These are phyloP conservation scores for Oryza coarctata DNA, from an alignment of 176 grass and related monocot species.

Conservation along the genomic window DNA sequence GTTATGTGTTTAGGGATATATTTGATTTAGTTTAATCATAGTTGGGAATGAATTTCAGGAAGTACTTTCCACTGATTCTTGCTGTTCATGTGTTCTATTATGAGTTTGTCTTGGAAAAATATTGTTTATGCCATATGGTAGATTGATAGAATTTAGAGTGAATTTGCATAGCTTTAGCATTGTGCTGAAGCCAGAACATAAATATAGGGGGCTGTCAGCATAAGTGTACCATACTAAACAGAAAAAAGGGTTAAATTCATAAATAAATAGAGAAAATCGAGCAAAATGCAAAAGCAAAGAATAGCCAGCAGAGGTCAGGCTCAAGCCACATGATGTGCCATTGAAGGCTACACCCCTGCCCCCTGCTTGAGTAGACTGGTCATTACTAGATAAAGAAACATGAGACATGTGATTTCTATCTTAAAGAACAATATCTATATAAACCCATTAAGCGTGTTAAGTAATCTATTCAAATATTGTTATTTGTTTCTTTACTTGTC, in stretches of 20 bases:
- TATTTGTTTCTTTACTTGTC: constrained; percentile 7
- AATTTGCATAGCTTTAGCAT: background rate
- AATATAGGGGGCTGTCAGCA: background rate
- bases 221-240: background rate
- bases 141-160: background rate
- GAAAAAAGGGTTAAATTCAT: background rate
- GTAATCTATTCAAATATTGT: background rate
- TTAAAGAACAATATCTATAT: background rate
- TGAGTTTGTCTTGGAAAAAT: background rate
- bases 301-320: background rate
- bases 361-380: background rate
- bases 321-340: background rate
- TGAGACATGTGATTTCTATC: background rate
- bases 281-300: background rate
- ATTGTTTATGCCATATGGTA: background rate
- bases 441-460: constrained; percentile 5
- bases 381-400: constrained; percentile 7
- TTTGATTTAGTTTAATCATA: background rate
- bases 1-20: background rate
- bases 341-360: background rate
- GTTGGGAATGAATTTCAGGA: constrained; percentile 7
- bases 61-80: constrained; percentile 8
- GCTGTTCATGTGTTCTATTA: background rate
- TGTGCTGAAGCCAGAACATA: background rate
- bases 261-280: background rate